Percentiles rank a stretch among this genome's conserved stretches.
phyloP scores from a whole-genome alignment of 139 green algal genomes.

The Chlamydomonas sp. region DNA sequence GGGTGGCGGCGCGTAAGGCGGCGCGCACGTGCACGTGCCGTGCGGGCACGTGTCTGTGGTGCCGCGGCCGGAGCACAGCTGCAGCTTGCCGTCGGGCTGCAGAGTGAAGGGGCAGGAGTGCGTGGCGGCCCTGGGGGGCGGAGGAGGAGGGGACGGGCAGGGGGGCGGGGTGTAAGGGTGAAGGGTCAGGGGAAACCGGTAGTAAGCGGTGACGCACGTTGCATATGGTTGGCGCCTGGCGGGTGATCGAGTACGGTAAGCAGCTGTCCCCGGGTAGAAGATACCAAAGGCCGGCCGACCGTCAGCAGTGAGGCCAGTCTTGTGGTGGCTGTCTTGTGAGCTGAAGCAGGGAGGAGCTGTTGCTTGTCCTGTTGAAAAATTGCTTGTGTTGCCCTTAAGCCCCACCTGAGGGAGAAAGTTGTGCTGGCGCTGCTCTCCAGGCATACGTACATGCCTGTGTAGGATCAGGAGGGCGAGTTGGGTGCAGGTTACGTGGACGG shows the following conservation, averaged over 20 bases:
- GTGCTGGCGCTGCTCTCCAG: constrained; percentile 1
- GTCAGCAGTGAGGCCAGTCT: too few relatives aligned
- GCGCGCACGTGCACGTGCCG: constrained; percentile 32
- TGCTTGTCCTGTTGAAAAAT: too few relatives aligned
- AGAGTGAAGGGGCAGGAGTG: constrained; percentile 23
- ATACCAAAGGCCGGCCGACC: too few relatives aligned
- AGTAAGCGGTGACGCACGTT: too few relatives aligned
- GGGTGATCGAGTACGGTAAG: too few relatives aligned
- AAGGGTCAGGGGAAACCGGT: neutral
- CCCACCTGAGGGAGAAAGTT: constrained; percentile 18
- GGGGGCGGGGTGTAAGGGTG: neutral
- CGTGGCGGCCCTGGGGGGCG: constrained; percentile 5
- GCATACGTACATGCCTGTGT: constrained; percentile 33
- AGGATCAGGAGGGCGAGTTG: neutral
- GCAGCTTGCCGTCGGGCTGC: neutral
- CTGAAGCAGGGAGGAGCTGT: too few relatives aligned
- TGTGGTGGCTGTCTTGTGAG: too few relatives aligned
- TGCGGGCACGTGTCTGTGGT: constrained; percentile 2
- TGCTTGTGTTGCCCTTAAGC: too few relatives aligned
- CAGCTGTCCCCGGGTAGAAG: too few relatives aligned
- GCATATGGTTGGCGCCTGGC: too few relatives aligned
- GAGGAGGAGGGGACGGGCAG: neutral
- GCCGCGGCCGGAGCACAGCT: constrained; percentile 30
- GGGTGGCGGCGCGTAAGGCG: constrained; percentile 13
- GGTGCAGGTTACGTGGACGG: too few relatives aligned